Evolutionary conservation across 345 rosid genomes (phyloP).

Genomic region (Linum usitatissimum): DNA sequence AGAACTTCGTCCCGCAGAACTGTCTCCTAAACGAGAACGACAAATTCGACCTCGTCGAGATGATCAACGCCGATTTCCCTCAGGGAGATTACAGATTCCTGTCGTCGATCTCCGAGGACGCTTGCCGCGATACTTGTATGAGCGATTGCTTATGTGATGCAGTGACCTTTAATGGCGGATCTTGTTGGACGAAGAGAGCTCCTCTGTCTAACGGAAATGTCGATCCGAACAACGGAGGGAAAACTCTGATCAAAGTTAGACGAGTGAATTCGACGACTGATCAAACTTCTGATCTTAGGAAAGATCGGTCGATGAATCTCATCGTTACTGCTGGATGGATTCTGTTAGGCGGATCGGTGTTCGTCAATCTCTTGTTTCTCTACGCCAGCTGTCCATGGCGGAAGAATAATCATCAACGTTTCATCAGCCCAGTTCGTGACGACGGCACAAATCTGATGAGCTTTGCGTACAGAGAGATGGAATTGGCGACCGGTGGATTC

Average conservation of each 20-base stretch:
- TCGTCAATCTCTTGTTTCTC: conserved; percentile 11
- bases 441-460: conserved; percentile 10
- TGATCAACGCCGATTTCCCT: conserved; percentile 22
- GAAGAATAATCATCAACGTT: not conserved
- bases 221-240: not conserved
- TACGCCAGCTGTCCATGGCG: conserved; percentile 7
- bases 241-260: conserved; percentile 21
- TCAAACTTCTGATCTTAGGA: not conserved
- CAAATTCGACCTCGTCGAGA: conserved; percentile 13
- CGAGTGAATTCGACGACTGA: not conserved
- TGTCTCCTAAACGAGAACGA: conserved; percentile 21
- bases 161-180: not conserved
- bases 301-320: not conserved
- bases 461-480: conserved; percentile 28
- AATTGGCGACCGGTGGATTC: conserved; percentile 24
- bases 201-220: conserved; percentile 30
- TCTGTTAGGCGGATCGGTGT: conserved; percentile 14
- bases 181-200: conserved; percentile 28
- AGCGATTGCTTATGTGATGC: conserved; percentile 34
- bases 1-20: conserved; percentile 14
- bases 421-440: not conserved
- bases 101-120: conserved; percentile 14
- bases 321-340: conserved; percentile 5
- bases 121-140: conserved; percentile 23
- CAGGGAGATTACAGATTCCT: conserved; percentile 14